These are phyloP conservation scores for Casaregolazyma suthepensis DNA, from an alignment of 1,139 yeast species.

Conservation along the genomic window DNA sequence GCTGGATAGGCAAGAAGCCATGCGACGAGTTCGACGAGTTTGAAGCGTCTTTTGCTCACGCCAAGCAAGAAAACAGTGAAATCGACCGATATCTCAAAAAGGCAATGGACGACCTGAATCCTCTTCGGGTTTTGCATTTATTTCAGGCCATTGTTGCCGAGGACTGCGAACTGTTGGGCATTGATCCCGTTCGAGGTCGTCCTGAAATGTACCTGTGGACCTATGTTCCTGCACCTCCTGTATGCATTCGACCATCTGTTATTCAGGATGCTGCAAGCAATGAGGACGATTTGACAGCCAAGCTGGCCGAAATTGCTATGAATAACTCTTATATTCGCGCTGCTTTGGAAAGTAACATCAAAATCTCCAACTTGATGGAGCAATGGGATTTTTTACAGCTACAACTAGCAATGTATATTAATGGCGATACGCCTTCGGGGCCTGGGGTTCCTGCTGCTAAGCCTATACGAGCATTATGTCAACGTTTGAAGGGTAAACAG, in stretches of 20 bases:
- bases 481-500: slow-evolving; percentile 95
- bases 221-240: slow-evolving; percentile 97
- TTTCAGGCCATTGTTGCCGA: slow-evolving; percentile 79
- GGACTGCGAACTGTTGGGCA: slow-evolving; percentile 90
- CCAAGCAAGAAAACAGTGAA: slow-evolving; percentile 80
- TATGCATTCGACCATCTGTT: slow-evolving; percentile 96
- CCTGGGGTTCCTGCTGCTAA: slow-evolving; percentile 48
- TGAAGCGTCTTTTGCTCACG: slow-evolving; percentile 61
- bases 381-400: slow-evolving; percentile 97
- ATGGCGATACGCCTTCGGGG: slow-evolving; percentile 70
- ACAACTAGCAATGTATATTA: slow-evolving; percentile 95
- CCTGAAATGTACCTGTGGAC: slow-evolving; percentile 98
- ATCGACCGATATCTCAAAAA: slow-evolving; percentile 79
- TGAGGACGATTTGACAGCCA: slow-evolving; percentile 96
- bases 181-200: slow-evolving; percentile 81
- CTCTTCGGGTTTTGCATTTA: slow-evolving; percentile 77
- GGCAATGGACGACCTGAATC: slow-evolving; percentile 91
- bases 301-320: slow-evolving; percentile 94
- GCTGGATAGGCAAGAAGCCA: slow-evolving; percentile 90
- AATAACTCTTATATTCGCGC: slow-evolving; percentile 88
- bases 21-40: slow-evolving; percentile 80
- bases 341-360: slow-evolving; percentile 90
- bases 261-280: slow-evolving; percentile 91
- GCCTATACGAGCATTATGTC: slow-evolving; percentile 95
- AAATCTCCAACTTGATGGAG: slow-evolving; percentile 90